A percentile compares a stretch with the other conserved stretches of the same genome.
phyloP scores from a whole-genome alignment of 2,329 filamentous ascomycete species.

The Colletotrichum lini region DNA sequence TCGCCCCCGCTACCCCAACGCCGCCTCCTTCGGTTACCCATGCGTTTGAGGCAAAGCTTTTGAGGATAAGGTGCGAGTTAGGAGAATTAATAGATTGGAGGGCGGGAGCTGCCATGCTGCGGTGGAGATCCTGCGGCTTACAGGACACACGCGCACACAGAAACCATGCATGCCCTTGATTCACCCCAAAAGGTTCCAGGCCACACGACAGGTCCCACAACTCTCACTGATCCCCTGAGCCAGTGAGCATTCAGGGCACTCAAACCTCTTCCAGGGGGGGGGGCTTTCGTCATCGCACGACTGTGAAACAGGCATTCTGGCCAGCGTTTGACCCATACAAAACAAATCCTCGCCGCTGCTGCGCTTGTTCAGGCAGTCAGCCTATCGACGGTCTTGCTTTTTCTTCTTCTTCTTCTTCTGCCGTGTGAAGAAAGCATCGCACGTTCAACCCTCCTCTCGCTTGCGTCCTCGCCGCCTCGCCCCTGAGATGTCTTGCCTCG shows the following conservation, averaged over 20 bases:
- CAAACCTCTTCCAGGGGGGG: too few relatives aligned
- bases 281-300: constrained; percentile 32
- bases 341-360: background rate
- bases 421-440: background rate
- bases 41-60: constrained; percentile 14
- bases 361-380: background rate
- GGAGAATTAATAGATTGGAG: constrained; percentile 20
- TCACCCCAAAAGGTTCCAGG: background rate
- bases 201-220: background rate
- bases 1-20: background rate
- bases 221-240: too few relatives aligned
- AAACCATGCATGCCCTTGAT: too few relatives aligned
- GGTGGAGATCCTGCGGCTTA: background rate
- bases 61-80: constrained; percentile 17
- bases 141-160: background rate
- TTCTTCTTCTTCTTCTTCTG: background rate
- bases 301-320: constrained; percentile 38
- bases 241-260: too few relatives aligned
- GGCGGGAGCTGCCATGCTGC: constrained; percentile 33
- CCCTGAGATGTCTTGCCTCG: background rate
- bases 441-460: background rate
- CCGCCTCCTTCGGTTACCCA: too few relatives aligned
- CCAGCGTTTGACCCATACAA: constrained; percentile 38
- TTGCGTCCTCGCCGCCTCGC: background rate
- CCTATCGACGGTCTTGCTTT: background rate